Evolutionary conservation across 371 early-diverging fungal genomes (phyloP).

Genomic region (Rhizopus microsporus): DNA sequence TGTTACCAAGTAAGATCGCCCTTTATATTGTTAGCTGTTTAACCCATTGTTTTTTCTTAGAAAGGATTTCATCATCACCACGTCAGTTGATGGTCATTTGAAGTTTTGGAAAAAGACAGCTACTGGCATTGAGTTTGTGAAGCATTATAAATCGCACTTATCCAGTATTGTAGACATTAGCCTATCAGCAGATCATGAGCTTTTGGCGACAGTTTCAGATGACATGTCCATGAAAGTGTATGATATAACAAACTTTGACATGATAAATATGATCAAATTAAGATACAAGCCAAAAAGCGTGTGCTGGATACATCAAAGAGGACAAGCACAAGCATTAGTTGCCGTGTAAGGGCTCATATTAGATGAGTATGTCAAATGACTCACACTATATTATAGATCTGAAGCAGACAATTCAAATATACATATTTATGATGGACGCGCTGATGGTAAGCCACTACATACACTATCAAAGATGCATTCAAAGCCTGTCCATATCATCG

Average conservation of each 20-base stretch:
- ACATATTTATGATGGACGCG: constrained; percentile 84
- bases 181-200: constrained; percentile 74
- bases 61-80: constrained; percentile 91
- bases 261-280: constrained; percentile 92
- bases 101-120: constrained; percentile 98
- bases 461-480: constrained; percentile 70
- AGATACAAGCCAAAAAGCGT: constrained; percentile 74
- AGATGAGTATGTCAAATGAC: not conserved
- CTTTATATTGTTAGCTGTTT: not conserved
- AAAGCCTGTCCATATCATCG: constrained; percentile 78
- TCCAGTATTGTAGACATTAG: constrained; percentile 57
- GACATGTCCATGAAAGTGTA: constrained; percentile 91
- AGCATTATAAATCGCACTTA: constrained; percentile 92
- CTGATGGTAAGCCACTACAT: constrained; percentile 63
- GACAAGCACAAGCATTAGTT: constrained; percentile 78
- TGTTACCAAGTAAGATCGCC: constrained; percentile 61
- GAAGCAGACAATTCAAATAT: constrained; percentile 73
- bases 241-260: constrained; percentile 95
- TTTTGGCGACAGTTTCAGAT: constrained; percentile 81
- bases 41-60: constrained; percentile 29
- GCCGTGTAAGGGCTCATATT: constrained; percentile 63
- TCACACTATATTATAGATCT: constrained; percentile 49
- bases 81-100: constrained; percentile 93
- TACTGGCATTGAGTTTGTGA: constrained; percentile 94
- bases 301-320: constrained; percentile 87